Percentiles rank a stretch among this genome's conserved stretches.
phyloP scores from a whole-genome alignment of 768 basidiomycete species.

The Leucosporidium scottii region DNA sequence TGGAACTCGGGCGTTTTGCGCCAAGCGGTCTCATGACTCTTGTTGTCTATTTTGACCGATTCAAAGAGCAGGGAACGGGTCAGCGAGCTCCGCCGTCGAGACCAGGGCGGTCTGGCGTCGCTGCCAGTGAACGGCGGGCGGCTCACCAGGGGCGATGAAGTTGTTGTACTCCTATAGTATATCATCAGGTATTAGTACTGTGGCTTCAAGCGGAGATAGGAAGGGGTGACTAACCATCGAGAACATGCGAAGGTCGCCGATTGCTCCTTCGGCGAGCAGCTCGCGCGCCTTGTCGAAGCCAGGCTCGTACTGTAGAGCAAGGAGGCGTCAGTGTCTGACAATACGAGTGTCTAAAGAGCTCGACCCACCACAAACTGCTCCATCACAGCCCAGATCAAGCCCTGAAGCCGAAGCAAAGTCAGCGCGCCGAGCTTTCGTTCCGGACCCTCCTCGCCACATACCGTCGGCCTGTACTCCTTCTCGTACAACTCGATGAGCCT shows the following conservation, averaged over 20 bases:
- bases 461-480: slow-evolving; percentile 57
- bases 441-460: slow-evolving; percentile 32
- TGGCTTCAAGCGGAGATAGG: too few relatives aligned
- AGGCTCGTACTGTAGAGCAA: slow-evolving; percentile 20
- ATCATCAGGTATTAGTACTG: slow-evolving; percentile 38
- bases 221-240: slow-evolving; percentile 46
- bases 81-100: neutral
- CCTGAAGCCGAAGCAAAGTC: neutral
- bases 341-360: neutral
- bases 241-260: slow-evolving; percentile 67
- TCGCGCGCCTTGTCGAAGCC: neutral
- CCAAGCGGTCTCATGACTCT: slow-evolving; percentile 79
- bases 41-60: slow-evolving; percentile 37
- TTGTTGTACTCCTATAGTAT: neutral
- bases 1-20: slow-evolving; percentile 62
- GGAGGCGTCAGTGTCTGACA: neutral
- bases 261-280: slow-evolving; percentile 52
- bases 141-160: slow-evolving; percentile 52
- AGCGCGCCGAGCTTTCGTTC: slow-evolving; percentile 17
- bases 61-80: neutral
- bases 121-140: neutral
- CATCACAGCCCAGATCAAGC: neutral
- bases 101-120: neutral
- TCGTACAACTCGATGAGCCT: slow-evolving; percentile 63
- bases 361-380: neutral